Base-by-base conservation (phyloP, 2,329 filamentous ascomycete genomes). In the Gliomastix tumulicola region DNA sequence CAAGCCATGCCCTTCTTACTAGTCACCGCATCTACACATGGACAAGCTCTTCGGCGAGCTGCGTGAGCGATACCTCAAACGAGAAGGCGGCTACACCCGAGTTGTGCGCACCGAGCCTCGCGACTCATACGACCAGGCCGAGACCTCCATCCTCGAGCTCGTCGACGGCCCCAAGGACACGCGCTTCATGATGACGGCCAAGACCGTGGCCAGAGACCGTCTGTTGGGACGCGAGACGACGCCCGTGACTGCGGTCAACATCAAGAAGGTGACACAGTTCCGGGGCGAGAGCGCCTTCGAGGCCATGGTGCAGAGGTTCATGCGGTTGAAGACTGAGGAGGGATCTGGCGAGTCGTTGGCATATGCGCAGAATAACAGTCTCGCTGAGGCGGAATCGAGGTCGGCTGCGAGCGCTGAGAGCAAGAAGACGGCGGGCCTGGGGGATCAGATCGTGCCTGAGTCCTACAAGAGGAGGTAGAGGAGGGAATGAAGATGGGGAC, bases 161-260 rank as follows among this genome's bases (percentile, higher is more conserved):
- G 89, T 98, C 43, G 92, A 98, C 62, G 89, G 90, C 23, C 88
- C 88, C 22, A 84, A 82, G 57, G 92, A 98, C 62, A 86, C 95
- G 69, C 84, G 89, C 22, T 96, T 96, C 65, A 87, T 88, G 51
- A 81, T 97, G 76, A 95, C 89, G 4, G 92, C 92, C 19, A 84
- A 84, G 49, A 82, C 87, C 0, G 71, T 97, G 7, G 87, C 86
- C 30, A 72, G 79, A 18, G 73, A 79, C 52, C 62, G 69, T 39
- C 53, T 59, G 33, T 58, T 78, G 12, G 71, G 78, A 27, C 69
- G 75, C 35, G 57, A 66, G 3, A 65, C 85, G 50, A 84, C 79
- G 47, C 73, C 84, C 21, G 67, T 92, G 49, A 96, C 90, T 22
- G 66, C 69, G 39, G 71, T 75, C 54, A 97, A 97, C 64, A 72